Conservation (phyloP, 202 grass and related monocot species). For the Cymbopogon flexuosus region DNA sequence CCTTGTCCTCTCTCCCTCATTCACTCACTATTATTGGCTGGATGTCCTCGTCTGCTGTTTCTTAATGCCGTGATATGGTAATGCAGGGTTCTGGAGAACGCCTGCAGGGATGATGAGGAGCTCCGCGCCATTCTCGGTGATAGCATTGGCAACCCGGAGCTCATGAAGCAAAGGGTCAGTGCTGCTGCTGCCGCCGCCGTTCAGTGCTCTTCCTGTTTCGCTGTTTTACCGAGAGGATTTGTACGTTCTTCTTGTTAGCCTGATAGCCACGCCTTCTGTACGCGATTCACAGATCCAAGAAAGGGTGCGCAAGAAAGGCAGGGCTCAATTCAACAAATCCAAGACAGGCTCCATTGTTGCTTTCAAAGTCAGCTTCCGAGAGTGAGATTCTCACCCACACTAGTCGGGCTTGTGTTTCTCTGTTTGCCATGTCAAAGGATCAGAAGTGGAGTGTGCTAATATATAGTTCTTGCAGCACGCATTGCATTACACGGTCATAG, state of each 20-base stretch:
- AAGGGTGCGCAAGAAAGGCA: constrained; percentile 72
- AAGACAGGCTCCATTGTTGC: constrained; percentile 73
- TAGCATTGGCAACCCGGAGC: constrained; percentile 82
- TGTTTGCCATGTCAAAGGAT: neutral
- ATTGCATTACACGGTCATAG: neutral
- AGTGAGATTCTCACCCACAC: constrained; percentile 45
- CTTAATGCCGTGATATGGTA: neutral
- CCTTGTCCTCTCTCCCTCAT: neutral
- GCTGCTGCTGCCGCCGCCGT: neutral
- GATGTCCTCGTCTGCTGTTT: neutral
- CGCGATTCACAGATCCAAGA: constrained; percentile 66
- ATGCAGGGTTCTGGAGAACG: constrained; percentile 82
- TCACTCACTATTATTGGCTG: neutral
- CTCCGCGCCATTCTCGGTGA: constrained; percentile 84
- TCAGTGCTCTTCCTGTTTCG: neutral
- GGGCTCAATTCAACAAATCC: constrained; percentile 59
- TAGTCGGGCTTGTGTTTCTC: neutral
- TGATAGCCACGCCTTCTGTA: neutral
- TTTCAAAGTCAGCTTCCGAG: constrained; percentile 92
- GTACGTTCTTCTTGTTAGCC: neutral
- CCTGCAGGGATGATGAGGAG: constrained; percentile 72
- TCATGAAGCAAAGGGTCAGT: constrained; percentile 87
- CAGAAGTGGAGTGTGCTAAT: neutral
- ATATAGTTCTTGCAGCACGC: too few relatives aligned
- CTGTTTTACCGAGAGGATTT: neutral